Evolutionary conservation across 306 rosid genomes (phyloP).

Genomic region (Cicer arietinum): DNA sequence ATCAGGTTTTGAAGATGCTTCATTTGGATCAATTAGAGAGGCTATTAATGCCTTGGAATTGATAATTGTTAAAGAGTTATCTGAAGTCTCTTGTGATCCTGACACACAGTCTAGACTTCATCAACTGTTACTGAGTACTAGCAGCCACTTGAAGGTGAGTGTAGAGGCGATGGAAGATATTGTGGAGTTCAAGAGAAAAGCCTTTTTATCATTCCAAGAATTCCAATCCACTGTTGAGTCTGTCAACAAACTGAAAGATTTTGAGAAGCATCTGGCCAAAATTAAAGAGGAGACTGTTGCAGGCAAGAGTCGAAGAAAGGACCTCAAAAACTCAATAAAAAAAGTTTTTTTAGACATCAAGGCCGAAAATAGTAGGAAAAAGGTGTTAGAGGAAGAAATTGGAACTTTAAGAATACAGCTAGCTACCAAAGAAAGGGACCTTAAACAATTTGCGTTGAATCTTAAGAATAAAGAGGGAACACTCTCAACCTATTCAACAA

Average conservation of each 20-base stretch:
- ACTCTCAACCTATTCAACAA: background rate
- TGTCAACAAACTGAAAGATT: constrained; percentile 21
- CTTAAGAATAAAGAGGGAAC: constrained; percentile 7
- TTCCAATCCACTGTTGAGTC: constrained; percentile 22
- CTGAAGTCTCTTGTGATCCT: constrained; percentile 34
- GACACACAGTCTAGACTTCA: background rate
- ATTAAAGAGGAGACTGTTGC: background rate
- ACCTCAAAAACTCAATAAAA: background rate
- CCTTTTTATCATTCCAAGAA: background rate
- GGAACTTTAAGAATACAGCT: background rate
- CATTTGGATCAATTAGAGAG: background rate
- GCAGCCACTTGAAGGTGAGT: background rate
- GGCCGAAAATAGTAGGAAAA: background rate
- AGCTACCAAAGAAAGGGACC: constrained; percentile 12
- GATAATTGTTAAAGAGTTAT: constrained; percentile 18
- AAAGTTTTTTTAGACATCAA: background rate
- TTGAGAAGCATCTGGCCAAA: background rate
- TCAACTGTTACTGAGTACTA: background rate
- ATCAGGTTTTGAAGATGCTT: background rate
- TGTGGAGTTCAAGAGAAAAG: constrained; percentile 1
- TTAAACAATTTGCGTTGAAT: background rate
- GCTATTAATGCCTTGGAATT: background rate
- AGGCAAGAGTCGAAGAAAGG: background rate
- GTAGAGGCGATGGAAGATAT: background rate
- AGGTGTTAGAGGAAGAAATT: constrained; percentile 25